Percentiles rank a stretch among this genome's conserved stretches.
Evolutionary conservation across 768 basidiomycete species (phyloP).

Genomic region (Hygrocybe coccinea): DNA sequence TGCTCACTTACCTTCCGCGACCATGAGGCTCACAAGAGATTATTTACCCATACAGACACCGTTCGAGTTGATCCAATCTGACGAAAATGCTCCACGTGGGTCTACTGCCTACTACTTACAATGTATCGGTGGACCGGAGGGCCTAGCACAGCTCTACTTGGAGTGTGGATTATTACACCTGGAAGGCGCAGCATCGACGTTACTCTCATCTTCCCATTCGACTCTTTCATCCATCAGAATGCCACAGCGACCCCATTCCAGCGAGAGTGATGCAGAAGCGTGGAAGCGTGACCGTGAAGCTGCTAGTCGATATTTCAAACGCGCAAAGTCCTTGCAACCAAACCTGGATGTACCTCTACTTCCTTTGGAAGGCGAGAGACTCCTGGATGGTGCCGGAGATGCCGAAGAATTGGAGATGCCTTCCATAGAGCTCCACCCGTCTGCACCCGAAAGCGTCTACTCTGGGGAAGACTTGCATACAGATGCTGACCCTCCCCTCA

Average conservation of each 20-base stretch:
- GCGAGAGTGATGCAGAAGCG: slow-evolving; percentile 58
- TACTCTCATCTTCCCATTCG: slow-evolving; percentile 69
- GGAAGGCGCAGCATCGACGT: slow-evolving; percentile 71
- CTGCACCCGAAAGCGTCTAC: slow-evolving; percentile 32
- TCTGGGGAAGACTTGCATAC: slow-evolving; percentile 34
- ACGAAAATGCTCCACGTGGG: slow-evolving; percentile 44
- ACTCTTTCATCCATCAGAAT: slow-evolving; percentile 75
- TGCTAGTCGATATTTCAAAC: slow-evolving; percentile 68
- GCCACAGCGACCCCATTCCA: slow-evolving; percentile 45
- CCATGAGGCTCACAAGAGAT: slow-evolving; percentile 70
- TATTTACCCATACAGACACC: slow-evolving; percentile 60
- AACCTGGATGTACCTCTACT: slow-evolving; percentile 65
- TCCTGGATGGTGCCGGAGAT: slow-evolving; percentile 12
- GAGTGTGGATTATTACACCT: slow-evolving; percentile 76
- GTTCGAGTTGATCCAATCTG: slow-evolving; percentile 30
- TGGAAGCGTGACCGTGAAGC: slow-evolving; percentile 73
- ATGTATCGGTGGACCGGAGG: slow-evolving; percentile 59
- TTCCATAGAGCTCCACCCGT: slow-evolving; percentile 45
- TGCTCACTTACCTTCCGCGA: slow-evolving; percentile 67
- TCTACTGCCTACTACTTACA: slow-evolving; percentile 58
- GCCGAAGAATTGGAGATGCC: slow-evolving; percentile 61
- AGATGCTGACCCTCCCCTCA: slow-evolving; percentile 35
- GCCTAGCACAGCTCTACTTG: slow-evolving; percentile 69
- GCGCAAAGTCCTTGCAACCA: slow-evolving; percentile 56
- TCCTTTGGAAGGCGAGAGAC: slow-evolving; percentile 41